Evolutionary conservation across 768 basidiomycete species (phyloP).

Genomic region (Rhodotorula paludigena): DNA sequence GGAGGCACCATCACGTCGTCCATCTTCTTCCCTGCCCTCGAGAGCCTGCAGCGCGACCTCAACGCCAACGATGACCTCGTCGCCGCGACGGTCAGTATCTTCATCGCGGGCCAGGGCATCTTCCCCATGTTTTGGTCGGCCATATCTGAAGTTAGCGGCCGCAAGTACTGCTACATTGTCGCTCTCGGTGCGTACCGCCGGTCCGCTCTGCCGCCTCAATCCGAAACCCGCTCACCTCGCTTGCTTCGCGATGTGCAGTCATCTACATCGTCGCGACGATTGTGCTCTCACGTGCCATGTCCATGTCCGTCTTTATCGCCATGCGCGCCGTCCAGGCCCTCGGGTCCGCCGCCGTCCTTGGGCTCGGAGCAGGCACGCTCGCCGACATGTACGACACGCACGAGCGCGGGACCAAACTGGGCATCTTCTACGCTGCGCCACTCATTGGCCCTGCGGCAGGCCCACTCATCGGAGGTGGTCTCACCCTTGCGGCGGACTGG

Average conservation of each 20-base stretch:
- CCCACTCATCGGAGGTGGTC: slow-evolving; percentile 64
- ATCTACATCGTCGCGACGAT: slow-evolving; percentile 56
- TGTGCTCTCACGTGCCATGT: slow-evolving; percentile 57
- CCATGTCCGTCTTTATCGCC: slow-evolving; percentile 59
- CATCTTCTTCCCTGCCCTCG: slow-evolving; percentile 40
- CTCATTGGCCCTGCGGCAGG: slow-evolving; percentile 48
- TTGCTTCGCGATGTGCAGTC: slow-evolving; percentile 42
- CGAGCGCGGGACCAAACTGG: slow-evolving; percentile 72
- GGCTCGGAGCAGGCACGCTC: slow-evolving; percentile 70
- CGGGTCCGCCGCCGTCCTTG: slow-evolving; percentile 63
- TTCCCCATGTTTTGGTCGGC: slow-evolving; percentile 64
- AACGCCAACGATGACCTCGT: slow-evolving; percentile 61
- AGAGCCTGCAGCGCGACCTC: slow-evolving; percentile 48
- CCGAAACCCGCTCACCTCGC: slow-evolving; percentile 45
- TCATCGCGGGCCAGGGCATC: slow-evolving; percentile 65
- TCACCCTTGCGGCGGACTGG: slow-evolving; percentile 67
- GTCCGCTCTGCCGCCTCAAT: no score
- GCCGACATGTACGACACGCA: slow-evolving; percentile 56
- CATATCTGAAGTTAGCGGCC: slow-evolving; percentile 67
- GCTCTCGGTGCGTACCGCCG: not conserved
- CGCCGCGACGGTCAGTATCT: slow-evolving; percentile 64
- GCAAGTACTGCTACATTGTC: slow-evolving; percentile 55
- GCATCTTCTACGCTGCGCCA: slow-evolving; percentile 59
- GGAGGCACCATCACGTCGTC: slow-evolving; percentile 27
- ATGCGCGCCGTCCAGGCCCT: slow-evolving; percentile 66